Conservation (phyloP, 805 yeast genomes). For the Candida maesae region DNA sequence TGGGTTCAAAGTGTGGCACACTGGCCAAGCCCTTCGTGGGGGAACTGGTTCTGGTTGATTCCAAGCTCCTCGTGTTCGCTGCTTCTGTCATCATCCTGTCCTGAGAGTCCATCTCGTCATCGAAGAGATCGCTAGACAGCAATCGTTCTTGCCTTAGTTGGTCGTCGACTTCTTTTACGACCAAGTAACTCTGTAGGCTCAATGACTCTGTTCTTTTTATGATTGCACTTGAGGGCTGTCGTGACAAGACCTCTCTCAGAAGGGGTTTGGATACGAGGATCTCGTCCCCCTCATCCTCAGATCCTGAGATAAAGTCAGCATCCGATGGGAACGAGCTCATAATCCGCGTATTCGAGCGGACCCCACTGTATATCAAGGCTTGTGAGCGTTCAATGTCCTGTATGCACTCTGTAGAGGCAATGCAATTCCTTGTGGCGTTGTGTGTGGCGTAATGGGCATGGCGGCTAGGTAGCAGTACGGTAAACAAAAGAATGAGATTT, state of each 20-base stretch:
- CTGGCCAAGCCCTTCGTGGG: not conserved
- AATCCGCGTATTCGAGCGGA: too few relatives aligned
- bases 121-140: conserved; percentile 8
- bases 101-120: conserved; percentile 3
- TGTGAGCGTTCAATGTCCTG: too few relatives aligned
- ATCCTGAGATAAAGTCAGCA: not conserved
- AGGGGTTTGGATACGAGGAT: not conserved
- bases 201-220: not conserved
- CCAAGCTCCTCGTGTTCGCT: too few relatives aligned
- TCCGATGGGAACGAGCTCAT: too few relatives aligned
- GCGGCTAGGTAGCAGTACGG: too few relatives aligned
- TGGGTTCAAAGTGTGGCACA: not conserved
- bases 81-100: too few relatives aligned
- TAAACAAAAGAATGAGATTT: too few relatives aligned
- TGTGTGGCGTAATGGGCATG: too few relatives aligned
- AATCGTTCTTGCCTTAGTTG: not conserved
- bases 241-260: not conserved
- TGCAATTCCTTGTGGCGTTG: too few relatives aligned
- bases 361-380: too few relatives aligned
- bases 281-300: not conserved
- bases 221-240: not conserved
- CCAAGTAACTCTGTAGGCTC: not conserved
- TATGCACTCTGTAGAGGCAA: too few relatives aligned
- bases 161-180: not conserved
- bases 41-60: too few relatives aligned